Percentiles rank a stretch among this genome's conserved stretches.
Evolutionary conservation across 768 basidiomycete genomes (phyloP).

Genomic region (Psilocybe azurescens): DNA sequence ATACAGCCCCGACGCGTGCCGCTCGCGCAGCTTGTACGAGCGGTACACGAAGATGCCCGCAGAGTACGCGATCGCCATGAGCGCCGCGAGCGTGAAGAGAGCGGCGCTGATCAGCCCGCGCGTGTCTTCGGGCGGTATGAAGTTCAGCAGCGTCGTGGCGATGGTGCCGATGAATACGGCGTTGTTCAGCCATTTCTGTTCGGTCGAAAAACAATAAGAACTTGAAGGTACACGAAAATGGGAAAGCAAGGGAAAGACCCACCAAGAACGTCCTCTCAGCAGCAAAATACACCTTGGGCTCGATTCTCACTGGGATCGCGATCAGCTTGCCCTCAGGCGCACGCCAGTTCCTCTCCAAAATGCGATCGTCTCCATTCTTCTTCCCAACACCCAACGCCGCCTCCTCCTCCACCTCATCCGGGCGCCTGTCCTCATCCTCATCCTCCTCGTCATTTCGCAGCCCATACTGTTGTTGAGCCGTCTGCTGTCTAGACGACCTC

Average conservation of each 20-base stretch:
- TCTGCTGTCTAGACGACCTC: slow-evolving; percentile 5
- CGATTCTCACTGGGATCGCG: slow-evolving; percentile 92
- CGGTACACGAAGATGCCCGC: slow-evolving; percentile 83
- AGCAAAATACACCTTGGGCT: slow-evolving; percentile 98
- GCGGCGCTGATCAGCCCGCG: slow-evolving; percentile 86
- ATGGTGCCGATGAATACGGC: slow-evolving; percentile 89
- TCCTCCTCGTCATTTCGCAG: slow-evolving; percentile 21
- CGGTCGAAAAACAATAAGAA: background rate
- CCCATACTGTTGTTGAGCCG: slow-evolving; percentile 11
- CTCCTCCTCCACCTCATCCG: slow-evolving; percentile 48
- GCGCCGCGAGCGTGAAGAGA: slow-evolving; percentile 88
- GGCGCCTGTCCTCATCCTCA: slow-evolving; percentile 34
- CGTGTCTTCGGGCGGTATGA: slow-evolving; percentile 72
- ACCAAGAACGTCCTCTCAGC: slow-evolving; percentile 94
- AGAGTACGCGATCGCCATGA: slow-evolving; percentile 88
- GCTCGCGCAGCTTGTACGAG: slow-evolving; percentile 67
- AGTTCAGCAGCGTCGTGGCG: slow-evolving; percentile 90
- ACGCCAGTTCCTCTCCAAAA: slow-evolving; percentile 69
- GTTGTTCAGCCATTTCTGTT: slow-evolving; percentile 88
- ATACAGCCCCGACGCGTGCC: slow-evolving; percentile 81
- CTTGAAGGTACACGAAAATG: slow-evolving; percentile 6
- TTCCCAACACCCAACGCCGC: slow-evolving; percentile 34
- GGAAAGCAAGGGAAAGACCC: slow-evolving; percentile 33
- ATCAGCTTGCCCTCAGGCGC: slow-evolving; percentile 91
- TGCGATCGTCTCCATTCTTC: slow-evolving; percentile 49